Conservation (phyloP, 768 basidiomycete genomes). For the Polyporus arcularius region DNA sequence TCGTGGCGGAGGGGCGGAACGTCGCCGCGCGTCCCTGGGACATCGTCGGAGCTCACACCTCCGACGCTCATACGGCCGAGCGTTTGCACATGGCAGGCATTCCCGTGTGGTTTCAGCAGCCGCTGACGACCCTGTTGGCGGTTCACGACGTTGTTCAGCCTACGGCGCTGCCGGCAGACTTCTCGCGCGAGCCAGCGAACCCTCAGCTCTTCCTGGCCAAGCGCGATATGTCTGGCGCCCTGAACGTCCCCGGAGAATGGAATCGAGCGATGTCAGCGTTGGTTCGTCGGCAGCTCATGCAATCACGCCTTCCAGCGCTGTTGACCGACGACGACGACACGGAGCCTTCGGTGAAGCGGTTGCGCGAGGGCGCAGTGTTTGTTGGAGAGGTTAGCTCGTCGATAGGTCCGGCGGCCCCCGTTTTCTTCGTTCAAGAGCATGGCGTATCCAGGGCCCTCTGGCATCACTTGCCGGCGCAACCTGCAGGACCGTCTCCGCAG, state of each 20-base stretch:
- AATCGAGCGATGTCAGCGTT: too few species aligned
- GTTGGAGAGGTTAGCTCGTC: neutral
- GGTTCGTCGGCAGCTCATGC: neutral
- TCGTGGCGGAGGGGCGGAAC: neutral
- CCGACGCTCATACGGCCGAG: neutral
- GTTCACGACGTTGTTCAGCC: neutral
- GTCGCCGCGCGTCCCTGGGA: neutral
- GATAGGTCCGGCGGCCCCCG: neutral
- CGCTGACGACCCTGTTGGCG: too few species aligned
- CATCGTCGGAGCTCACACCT: neutral
- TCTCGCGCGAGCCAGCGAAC: neutral
- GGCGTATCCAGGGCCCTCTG: neutral
- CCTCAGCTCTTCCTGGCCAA: too few species aligned
- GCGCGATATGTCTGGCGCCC: too few species aligned
- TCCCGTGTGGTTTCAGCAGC: neutral
- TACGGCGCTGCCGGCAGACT: neutral
- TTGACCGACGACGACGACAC: neutral
- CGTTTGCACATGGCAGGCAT: neutral
- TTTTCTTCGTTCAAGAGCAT: neutral
- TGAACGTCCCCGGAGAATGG: too few species aligned
- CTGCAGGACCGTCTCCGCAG: too few species aligned
- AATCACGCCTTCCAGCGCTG: neutral
- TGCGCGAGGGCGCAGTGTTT: neutral
- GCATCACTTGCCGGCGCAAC: neutral
- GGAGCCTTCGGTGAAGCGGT: neutral